Evolutionary conservation across 2,329 filamentous ascomycete species (phyloP).

Genomic region (Aspergillus transmontanensis): DNA sequence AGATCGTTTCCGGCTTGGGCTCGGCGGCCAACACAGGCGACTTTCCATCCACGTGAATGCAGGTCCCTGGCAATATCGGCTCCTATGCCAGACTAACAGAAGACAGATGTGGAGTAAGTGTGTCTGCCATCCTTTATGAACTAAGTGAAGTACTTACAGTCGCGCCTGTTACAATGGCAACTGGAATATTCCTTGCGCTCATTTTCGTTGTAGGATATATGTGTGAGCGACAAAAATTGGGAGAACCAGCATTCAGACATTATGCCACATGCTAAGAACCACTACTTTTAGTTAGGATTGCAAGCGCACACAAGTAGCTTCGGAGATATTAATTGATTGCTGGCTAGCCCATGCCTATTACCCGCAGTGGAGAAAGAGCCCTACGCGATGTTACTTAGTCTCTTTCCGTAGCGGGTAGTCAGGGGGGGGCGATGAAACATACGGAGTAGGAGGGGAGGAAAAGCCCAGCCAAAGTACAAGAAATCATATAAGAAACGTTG

Average conservation of each 20-base stretch:
- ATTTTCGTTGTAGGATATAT: background rate
- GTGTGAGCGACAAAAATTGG: background rate
- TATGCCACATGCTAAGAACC: background rate
- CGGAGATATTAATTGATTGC: background rate
- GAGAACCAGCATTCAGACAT: background rate
- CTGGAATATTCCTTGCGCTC: background rate
- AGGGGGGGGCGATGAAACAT: background rate
- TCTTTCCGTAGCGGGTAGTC: background rate
- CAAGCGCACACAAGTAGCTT: background rate
- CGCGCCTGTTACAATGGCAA: constrained; percentile 1
- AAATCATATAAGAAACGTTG: background rate
- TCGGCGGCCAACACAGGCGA: constrained; percentile 43
- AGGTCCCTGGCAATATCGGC: constrained; percentile 44
- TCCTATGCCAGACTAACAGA: constrained; percentile 51
- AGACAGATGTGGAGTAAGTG: background rate
- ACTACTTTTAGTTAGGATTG: background rate
- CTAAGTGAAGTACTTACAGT: background rate
- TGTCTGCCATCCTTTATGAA: background rate
- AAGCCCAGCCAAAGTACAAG: background rate
- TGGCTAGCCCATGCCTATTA: background rate
- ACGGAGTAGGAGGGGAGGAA: too few relatives aligned
- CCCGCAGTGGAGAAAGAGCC: constrained; percentile 1
- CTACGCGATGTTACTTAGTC: constrained; percentile 4
- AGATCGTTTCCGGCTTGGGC: constrained; percentile 35
- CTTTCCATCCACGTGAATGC: constrained; percentile 35